Base-by-base conservation (phyloP, 2,329 filamentous ascomycete genomes). In the Aspergillus sp. region DNA sequence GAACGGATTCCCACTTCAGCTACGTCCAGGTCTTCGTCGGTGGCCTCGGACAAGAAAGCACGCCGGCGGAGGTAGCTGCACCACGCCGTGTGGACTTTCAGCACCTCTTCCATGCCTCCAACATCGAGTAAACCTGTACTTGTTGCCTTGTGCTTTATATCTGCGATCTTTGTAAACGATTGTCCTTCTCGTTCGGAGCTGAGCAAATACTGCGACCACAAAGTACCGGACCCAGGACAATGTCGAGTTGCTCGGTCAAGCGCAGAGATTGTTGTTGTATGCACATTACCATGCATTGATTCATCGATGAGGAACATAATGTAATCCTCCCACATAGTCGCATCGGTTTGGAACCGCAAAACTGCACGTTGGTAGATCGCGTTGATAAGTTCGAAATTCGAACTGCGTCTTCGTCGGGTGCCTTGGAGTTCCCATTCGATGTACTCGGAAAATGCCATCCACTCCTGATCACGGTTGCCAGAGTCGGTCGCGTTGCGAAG, bases 31-130 rank as follows among this genome's bases (percentile, higher is more conserved):
- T 93, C 90, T 70, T 97, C 93, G 57, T 93, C 90, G 1, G 85
- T 85, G 1, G 89, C 86, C 58, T 86, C 85, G 1, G 86, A 82
- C 56, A 86, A 81, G 78, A 96, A 92, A 17, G 93, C 91, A 49
- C 88, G 88, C 22, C 95, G 89, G 64, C 93, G 91, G 19, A 99
- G 82, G 66, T 93, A 98, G 50, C 91, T 92, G 70, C 93, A 97
- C 95, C 95, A 99, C 0, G 93, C 89, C 53, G 91, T 87, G 69
- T 97, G 92, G 69, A 98, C 91, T 67, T 96, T 91, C 58, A 98
- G 84, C 33, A 97, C 86, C 64, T 93, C 90, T 50, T 91, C 86
- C 82, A 97, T 89, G 22, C 92, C 93, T 60, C 91, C 87, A 61
- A 89, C 87, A 71, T 96, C 92, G 5, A 98, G 81, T 42, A 96